Conservation (phyloP, 2,329 filamentous ascomycete species). For the Didymella sp. region DNA sequence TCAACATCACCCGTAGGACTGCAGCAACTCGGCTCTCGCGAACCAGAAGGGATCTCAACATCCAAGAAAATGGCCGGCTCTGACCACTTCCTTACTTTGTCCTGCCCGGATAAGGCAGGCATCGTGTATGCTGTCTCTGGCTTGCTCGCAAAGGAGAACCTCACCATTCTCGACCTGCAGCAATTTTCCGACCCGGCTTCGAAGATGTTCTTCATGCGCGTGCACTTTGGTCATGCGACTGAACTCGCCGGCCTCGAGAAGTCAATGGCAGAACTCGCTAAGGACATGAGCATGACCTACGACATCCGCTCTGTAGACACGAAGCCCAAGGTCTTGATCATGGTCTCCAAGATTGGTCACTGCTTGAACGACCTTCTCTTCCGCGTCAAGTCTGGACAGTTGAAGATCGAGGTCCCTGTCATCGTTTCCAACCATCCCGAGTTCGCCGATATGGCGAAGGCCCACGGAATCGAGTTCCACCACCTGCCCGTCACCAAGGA, state of each 20-base stretch:
- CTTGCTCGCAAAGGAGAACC: constrained; percentile 72
- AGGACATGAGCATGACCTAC: constrained; percentile 72
- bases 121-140: constrained; percentile 86
- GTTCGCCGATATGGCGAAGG: constrained; percentile 70
- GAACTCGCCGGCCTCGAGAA: constrained; percentile 55
- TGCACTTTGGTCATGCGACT: constrained; percentile 73
- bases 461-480: constrained; percentile 79
- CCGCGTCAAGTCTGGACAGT: constrained; percentile 75
- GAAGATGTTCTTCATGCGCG: constrained; percentile 85
- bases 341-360: constrained; percentile 89
- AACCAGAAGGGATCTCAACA: constrained; percentile 35
- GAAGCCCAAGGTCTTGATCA: constrained; percentile 80
- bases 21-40: constrained; percentile 32
- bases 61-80: constrained; percentile 38
- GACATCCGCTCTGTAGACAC: constrained; percentile 71
- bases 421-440: constrained; percentile 86
- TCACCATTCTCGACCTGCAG: constrained; percentile 85
- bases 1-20: constrained; percentile 26
- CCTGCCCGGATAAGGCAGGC: constrained; percentile 82
- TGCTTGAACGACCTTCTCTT: constrained; percentile 85
- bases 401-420: constrained; percentile 76
- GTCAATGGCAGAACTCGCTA: constrained; percentile 68
- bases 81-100: constrained; percentile 69
- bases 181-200: constrained; percentile 81
- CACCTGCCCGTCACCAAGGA: constrained; percentile 81